Base-by-base conservation (phyloP, 129 eudicot species). In the Arctium lappa region DNA sequence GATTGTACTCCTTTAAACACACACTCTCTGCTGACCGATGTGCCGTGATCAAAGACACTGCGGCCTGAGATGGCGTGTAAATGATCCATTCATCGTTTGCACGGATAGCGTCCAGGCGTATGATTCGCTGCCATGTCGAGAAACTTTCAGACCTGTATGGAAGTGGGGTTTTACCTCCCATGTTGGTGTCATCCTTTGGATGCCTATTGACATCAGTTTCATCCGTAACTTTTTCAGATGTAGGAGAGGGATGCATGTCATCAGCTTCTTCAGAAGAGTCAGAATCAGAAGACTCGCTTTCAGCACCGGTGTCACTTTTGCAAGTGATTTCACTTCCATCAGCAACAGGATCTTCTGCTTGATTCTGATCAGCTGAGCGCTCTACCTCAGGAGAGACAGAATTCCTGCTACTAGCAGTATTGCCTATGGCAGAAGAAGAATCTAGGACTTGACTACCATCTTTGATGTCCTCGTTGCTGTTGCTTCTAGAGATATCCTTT, bases 41-140 rank as follows among this genome's bases (percentile, higher is more conserved):
- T 78, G 97, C 95, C 74, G 83, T 87, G 5, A 66, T 78, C 31
- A 76, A 84, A 1, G 90, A 82, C 2, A 93, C 91, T 1, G 84
- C 75, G 38, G 94, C 95, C 69, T 93, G 93, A 44, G 92, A 88
- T 9, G 97, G 93, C 18, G 97, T 79, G 84, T 91, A 93, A 7
- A 77, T 69, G 8, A 88, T 77, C 97, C 95, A 93, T 83, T 93
- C 97, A 46, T 82, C 88, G 75, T 93, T 91, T 18, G 97, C 93
- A 3, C 97, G 92, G 79, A 91, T 73, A 1, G 97, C 95, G 76
- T 93, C 97, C 9, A 93, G 86, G 27, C 97, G 95, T 22, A 93
- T 93, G 78, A 93, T 93, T 13, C 95, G 71, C 66, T 93, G 93
- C 97, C 95, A 93, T 15, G 92, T 89, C 39, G 90, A 70, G 65